Evolutionary conservation across 2,329 filamentous ascomycete genomes (phyloP).

Genomic region (Aureobasidium subglaciale): DNA sequence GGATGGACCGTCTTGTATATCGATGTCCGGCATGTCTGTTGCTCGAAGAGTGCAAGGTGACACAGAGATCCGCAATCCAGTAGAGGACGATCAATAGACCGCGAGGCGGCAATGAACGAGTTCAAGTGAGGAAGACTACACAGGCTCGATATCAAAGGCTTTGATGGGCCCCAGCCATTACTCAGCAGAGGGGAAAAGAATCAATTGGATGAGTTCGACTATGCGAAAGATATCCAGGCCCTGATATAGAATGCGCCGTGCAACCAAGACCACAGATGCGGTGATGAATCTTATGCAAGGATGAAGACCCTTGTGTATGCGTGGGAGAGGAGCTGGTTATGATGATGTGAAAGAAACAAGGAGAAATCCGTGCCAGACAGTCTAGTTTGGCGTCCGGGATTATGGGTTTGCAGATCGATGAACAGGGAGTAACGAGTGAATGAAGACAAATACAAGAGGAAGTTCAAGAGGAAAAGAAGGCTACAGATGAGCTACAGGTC

Average conservation of each 20-base stretch:
- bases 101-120: neutral
- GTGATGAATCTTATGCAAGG: constrained; percentile 5
- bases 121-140: neutral
- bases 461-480: constrained; percentile 12
- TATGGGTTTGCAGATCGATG: constrained; percentile 2
- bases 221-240: neutral
- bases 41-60: neutral
- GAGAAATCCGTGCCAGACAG: neutral
- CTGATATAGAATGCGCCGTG: constrained; percentile 1
- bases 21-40: neutral
- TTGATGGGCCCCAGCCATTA: constrained; percentile 8
- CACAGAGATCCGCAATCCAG: neutral
- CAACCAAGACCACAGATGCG: constrained; percentile 4
- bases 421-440: constrained; percentile 8
- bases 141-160: constrained; percentile 4
- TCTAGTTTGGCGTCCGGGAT: neutral
- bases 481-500: constrained; percentile 6
- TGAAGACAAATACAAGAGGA: neutral
- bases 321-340: constrained; percentile 6
- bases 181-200: neutral
- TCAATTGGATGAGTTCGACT: neutral
- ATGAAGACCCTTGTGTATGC: neutral
- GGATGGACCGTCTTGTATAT: neutral
- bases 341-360: neutral
- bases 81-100: neutral